Conservation (phyloP, 352 stramenopile genomes). For the Globisporangium heterothallicum region DNA sequence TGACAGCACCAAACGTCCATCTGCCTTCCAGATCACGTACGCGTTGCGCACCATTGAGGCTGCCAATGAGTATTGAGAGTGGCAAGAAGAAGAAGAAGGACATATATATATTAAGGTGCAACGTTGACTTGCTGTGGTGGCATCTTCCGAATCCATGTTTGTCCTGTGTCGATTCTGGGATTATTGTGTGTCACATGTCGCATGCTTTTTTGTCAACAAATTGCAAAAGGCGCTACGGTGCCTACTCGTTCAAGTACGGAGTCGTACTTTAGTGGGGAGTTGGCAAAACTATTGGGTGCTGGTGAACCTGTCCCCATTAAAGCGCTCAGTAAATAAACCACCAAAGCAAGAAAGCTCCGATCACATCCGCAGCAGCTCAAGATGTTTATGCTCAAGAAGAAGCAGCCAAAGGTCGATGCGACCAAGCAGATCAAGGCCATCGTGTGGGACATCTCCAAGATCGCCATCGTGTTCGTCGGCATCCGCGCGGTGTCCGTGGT, state of each 20-base stretch:
- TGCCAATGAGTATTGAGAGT: conserved; percentile 13
- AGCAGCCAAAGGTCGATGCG: conserved; percentile 78
- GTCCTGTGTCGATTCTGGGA: no score
- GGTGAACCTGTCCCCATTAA: neutral
- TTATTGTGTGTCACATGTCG: conserved; percentile 11
- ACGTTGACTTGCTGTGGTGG: neutral
- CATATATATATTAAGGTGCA: neutral
- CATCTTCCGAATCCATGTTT: no score
- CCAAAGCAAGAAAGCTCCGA: neutral
- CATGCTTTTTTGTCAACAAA: no score
- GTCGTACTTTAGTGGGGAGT: conserved; percentile 2
- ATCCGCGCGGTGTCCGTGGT: conserved; percentile 72
- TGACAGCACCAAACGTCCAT: conserved; percentile 22
- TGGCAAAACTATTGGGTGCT: conserved; percentile 10
- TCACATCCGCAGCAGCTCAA: conserved; percentile 5
- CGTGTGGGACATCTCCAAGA: conserved; percentile 69
- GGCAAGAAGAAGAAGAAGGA: neutral
- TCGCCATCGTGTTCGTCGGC: conserved; percentile 61
- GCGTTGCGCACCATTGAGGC: conserved; percentile 25
- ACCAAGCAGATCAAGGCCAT: conserved; percentile 74
- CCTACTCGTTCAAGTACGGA: no score
- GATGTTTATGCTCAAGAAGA: conserved; percentile 88
- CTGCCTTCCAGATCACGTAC: conserved; percentile 29
- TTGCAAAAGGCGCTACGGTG: no score
- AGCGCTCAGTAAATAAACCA: no score